Conservation (phyloP, 1,139 yeast genomes). For the Kurtzmaniella natalensis region DNA sequence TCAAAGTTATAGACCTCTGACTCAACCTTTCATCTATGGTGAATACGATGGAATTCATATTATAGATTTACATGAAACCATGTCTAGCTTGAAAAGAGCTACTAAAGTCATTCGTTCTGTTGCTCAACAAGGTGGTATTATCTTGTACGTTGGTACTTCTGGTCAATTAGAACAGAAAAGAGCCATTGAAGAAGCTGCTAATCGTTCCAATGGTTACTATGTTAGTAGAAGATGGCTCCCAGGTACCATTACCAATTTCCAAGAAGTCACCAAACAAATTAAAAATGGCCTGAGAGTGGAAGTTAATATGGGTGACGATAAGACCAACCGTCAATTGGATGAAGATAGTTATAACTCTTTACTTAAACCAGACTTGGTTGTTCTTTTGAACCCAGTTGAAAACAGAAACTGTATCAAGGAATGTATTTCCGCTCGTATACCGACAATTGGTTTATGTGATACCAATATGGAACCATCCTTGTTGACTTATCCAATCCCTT, state of each 20-base stretch:
- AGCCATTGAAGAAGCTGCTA: conserved; percentile 76
- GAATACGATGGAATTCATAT: conserved; percentile 84
- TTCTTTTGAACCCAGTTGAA: conserved; percentile 83
- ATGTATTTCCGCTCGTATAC: conserved; percentile 78
- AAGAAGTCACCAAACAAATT: conserved; percentile 72
- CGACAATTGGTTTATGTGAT: conserved; percentile 91
- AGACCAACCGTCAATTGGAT: conserved; percentile 54
- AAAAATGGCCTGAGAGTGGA: conserved; percentile 53
- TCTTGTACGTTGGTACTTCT: conserved; percentile 81
- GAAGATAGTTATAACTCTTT: conserved; percentile 40
- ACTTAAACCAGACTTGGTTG: conserved; percentile 84
- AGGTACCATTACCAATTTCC: conserved; percentile 85
- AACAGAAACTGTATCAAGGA: conserved; percentile 78
- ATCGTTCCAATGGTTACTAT: conserved; percentile 72
- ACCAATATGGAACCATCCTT: conserved; percentile 89
- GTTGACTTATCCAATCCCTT: conserved; percentile 92
- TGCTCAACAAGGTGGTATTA: conserved; percentile 77
- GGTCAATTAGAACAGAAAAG: conserved; percentile 65
- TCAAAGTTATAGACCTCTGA: conserved; percentile 74
- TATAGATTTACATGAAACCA: conserved; percentile 82
- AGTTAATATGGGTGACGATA: conserved; percentile 35
- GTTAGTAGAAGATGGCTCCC: conserved; percentile 91
- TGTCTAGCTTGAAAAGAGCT: conserved; percentile 72
- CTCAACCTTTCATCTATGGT: conserved; percentile 86
- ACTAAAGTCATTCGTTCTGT: conserved; percentile 76